Conservation (phyloP, 2,329 filamentous ascomycete genomes). For the Alternaria angustiovoidea region DNA sequence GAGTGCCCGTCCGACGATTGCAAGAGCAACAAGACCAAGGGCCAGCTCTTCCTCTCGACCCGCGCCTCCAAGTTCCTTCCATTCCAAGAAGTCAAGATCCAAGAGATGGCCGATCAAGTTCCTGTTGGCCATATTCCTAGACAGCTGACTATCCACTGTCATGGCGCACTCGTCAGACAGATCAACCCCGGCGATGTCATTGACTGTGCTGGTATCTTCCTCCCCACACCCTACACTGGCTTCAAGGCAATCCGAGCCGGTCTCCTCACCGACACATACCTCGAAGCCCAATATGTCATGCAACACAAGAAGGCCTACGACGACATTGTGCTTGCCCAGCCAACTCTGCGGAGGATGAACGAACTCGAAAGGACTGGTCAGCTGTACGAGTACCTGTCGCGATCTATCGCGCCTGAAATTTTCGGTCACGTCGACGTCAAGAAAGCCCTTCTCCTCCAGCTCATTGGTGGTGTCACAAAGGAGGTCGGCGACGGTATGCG, state of each 20-base stretch:
- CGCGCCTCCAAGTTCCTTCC: slow-evolving; percentile 95
- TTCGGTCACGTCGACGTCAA: slow-evolving; percentile 97
- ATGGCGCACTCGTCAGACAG: slow-evolving; percentile 83
- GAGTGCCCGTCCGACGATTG: slow-evolving; percentile 92
- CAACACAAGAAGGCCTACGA: slow-evolving; percentile 99
- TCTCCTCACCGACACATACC: slow-evolving; percentile 94
- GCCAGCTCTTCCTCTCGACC: slow-evolving; percentile 92
- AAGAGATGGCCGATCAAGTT: slow-evolving; percentile 99
- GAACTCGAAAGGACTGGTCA: slow-evolving; percentile 85
- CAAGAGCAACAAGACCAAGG: slow-evolving; percentile 87
- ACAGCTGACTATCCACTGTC: slow-evolving; percentile 86
- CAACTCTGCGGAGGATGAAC: slow-evolving; percentile 83
- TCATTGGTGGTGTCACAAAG: slow-evolving; percentile 96
- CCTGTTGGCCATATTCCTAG: slow-evolving; percentile 97
- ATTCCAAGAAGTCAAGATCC: slow-evolving; percentile 98
- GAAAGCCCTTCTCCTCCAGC: slow-evolving; percentile 91
- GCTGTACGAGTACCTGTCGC: slow-evolving; percentile 93
- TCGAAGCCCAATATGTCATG: slow-evolving; percentile 90
- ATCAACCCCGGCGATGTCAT: slow-evolving; percentile 94
- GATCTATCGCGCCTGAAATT: slow-evolving; percentile 97
- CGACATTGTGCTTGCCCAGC: slow-evolving; percentile 83
- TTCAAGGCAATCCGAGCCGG: slow-evolving; percentile 97
- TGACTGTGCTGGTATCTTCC: slow-evolving; percentile 92
- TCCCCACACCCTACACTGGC: slow-evolving; percentile 97
- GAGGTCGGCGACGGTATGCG: slow-evolving; percentile 98